Evolutionary conservation across 371 early-diverging fungal genomes (phyloP).

Genomic region (Rhizomucor miehei): DNA sequence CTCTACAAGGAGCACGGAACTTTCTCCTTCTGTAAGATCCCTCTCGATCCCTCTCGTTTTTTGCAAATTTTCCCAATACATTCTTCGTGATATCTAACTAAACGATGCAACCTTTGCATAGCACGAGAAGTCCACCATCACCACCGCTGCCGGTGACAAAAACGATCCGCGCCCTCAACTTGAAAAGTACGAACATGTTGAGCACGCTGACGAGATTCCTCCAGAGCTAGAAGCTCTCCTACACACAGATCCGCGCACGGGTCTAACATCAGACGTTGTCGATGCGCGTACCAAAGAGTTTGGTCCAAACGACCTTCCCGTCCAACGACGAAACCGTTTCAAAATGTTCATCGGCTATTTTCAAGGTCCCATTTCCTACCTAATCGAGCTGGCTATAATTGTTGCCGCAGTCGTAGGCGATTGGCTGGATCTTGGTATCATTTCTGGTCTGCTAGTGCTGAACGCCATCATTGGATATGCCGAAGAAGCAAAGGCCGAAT

Average conservation of each 20-base stretch:
- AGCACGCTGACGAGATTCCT: slow-evolving; percentile 65
- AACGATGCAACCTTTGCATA: no score
- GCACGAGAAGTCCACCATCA: no score
- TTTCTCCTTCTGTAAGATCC: no score
- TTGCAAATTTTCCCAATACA: no score
- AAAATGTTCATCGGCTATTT: slow-evolving; percentile 88
- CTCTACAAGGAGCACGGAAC: no score
- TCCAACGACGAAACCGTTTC: slow-evolving; percentile 75
- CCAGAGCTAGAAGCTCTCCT: slow-evolving; percentile 69
- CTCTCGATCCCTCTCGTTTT: no score
- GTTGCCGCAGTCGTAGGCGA: slow-evolving; percentile 70
- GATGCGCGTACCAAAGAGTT: slow-evolving; percentile 57
- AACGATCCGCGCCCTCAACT: no score
- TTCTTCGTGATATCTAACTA: no score
- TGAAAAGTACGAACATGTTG: slow-evolving; percentile 56
- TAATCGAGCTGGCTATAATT: slow-evolving; percentile 82
- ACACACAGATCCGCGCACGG: slow-evolving; percentile 62
- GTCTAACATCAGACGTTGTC: slow-evolving; percentile 55
- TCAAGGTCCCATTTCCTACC: slow-evolving; percentile 83
- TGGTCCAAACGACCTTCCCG: slow-evolving; percentile 72
- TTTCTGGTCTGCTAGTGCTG: slow-evolving; percentile 74
- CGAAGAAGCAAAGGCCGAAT: slow-evolving; percentile 89
- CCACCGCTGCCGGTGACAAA: no score
- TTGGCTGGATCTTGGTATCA: slow-evolving; percentile 87
- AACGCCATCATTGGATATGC: slow-evolving; percentile 89